Percentiles rank a stretch among this genome's conserved stretches.
Conservation (phyloP, 73 alveolate genomes). For the Uronychia setigera region DNA sequence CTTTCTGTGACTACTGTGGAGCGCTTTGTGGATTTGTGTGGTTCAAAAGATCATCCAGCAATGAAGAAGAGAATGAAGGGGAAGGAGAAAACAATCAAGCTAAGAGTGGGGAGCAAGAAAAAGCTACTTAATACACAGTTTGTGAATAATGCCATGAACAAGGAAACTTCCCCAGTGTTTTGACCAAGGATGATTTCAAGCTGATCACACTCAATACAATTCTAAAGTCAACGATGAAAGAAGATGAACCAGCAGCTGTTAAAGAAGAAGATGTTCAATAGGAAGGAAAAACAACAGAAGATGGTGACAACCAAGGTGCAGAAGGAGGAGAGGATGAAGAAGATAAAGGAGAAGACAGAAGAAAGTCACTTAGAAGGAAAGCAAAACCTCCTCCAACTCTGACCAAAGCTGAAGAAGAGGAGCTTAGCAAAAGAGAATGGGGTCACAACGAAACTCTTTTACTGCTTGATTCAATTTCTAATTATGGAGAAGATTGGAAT, state of each 20-base stretch:
- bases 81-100: slow-evolving; percentile 52
- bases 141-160: slow-evolving; percentile 49
- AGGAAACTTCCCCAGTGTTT: slow-evolving; percentile 34
- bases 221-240: not conserved
- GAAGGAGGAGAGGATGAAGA: slow-evolving; percentile 28
- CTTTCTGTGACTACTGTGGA: slow-evolving; percentile 90
- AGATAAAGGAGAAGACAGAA: slow-evolving; percentile 42
- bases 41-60: slow-evolving; percentile 50
- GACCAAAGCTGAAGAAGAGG: slow-evolving; percentile 47
- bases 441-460: slow-evolving; percentile 74
- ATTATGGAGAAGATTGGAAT: slow-evolving; percentile 61
- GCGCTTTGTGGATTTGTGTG: slow-evolving; percentile 87
- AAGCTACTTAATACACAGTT: slow-evolving; percentile 25
- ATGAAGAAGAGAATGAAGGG: slow-evolving; percentile 46
- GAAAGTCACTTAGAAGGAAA: slow-evolving; percentile 41
- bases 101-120: slow-evolving; percentile 39
- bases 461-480: slow-evolving; percentile 60
- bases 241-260: not conserved
- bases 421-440: slow-evolving; percentile 62
- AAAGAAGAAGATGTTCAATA: slow-evolving; percentile 8
- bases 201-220: not conserved
- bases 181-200: slow-evolving; percentile 17
- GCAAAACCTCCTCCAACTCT: slow-evolving; percentile 36
- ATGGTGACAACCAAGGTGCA: slow-evolving; percentile 38
- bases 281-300: slow-evolving; percentile 38